Percentiles rank a stretch among this genome's conserved stretches.
Conservation (phyloP, 257 asterid genomes). For the Capsicum rhomboideum region DNA sequence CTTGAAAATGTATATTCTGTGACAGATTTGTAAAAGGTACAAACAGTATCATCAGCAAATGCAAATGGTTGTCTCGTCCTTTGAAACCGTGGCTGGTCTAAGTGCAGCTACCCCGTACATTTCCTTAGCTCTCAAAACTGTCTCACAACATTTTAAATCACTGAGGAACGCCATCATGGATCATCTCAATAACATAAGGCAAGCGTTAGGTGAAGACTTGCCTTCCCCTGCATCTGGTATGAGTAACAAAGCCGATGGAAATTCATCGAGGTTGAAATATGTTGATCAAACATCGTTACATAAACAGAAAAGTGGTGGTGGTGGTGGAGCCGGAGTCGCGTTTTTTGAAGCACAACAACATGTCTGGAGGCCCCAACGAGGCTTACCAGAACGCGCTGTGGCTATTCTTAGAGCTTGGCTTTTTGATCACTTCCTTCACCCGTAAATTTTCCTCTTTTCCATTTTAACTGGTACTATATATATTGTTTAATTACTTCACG, state of each 20-base stretch:
- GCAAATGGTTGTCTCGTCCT: constrained; percentile 74
- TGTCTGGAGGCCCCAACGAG: constrained; percentile 89
- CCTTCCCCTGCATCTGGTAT: constrained; percentile 30
- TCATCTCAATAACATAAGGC: constrained; percentile 36
- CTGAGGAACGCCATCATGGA: constrained; percentile 43
- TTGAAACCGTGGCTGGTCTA: constrained; percentile 70
- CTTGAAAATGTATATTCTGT: neutral
- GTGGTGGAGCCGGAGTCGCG: constrained; percentile 11
- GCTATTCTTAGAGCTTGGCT: constrained; percentile 82
- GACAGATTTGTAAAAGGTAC: constrained; percentile 56
- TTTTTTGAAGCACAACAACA: constrained; percentile 41
- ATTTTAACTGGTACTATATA: neutral
- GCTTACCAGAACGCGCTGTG: constrained; percentile 81
- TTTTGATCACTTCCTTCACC: constrained; percentile 88
- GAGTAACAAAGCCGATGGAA: constrained; percentile 11
- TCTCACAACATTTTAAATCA: constrained; percentile 48
- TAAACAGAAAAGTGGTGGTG: constrained; percentile 26
- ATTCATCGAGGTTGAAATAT: constrained; percentile 34
- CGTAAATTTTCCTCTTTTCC: constrained; percentile 26
- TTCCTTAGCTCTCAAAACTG: constrained; percentile 43
- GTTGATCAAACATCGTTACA: constrained; percentile 35
- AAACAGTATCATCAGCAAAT: constrained; percentile 76
- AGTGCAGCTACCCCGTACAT: constrained; percentile 62
- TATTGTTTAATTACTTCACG: neutral
- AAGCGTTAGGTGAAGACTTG: constrained; percentile 40